These are phyloP conservation scores for Herpetospermum pedunculosum DNA, from an alignment of 306 rosid genomes.

Conservation along the genomic window DNA sequence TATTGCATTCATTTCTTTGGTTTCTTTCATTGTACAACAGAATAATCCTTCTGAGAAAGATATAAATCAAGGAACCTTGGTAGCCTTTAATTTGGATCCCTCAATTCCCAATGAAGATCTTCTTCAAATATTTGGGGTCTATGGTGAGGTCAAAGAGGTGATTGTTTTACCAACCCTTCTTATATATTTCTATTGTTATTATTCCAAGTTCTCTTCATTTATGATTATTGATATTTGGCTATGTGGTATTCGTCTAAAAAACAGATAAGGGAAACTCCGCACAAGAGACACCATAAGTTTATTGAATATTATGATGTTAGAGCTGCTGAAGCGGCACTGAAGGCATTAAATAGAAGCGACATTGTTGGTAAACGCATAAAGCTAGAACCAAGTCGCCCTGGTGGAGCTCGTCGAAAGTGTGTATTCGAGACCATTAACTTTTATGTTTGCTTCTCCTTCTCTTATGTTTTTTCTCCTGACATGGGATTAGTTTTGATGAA, in stretches of 20 bases:
- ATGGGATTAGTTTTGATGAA: background rate
- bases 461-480: background rate
- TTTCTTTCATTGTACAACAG: slow-evolving; percentile 30
- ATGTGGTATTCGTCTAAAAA: slow-evolving; percentile 12
- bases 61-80: slow-evolving; percentile 93
- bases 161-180: background rate
- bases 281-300: slow-evolving; percentile 88
- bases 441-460: background rate
- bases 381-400: slow-evolving; percentile 97
- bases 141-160: slow-evolving; percentile 96
- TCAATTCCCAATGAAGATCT: slow-evolving; percentile 89
- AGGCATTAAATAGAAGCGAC: slow-evolving; percentile 79
- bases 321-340: slow-evolving; percentile 83
- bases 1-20: background rate
- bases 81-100: slow-evolving; percentile 87
- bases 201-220: background rate
- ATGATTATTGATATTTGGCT: background rate
- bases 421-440: slow-evolving; percentile 11
- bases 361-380: slow-evolving; percentile 93
- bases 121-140: slow-evolving; percentile 77
- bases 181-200: background rate
- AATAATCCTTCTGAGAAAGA: slow-evolving; percentile 91
- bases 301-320: slow-evolving; percentile 88
- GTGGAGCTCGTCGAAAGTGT: slow-evolving; percentile 94
- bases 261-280: slow-evolving; percentile 97